phyloP scores from a whole-genome alignment of 192 early-diverging fungal genomes.

The Linnemannia exigua region DNA sequence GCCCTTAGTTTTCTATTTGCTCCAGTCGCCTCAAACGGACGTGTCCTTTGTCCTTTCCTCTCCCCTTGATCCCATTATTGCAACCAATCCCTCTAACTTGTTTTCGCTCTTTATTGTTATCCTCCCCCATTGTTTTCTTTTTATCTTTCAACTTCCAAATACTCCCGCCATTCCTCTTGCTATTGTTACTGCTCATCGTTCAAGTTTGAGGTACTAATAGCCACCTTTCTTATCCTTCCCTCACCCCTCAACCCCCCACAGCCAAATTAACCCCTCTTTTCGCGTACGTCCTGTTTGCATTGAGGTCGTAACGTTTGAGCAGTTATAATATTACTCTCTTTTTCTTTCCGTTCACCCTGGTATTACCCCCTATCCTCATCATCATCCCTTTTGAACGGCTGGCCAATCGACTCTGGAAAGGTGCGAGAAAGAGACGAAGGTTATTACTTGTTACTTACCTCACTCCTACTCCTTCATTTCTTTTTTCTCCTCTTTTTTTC shows the following conservation, averaged over 20 bases:
- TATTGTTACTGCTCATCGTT: slow-evolving; percentile 2
- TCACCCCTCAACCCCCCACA: background rate
- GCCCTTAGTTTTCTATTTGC: background rate
- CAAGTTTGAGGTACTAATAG: background rate
- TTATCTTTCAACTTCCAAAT: background rate
- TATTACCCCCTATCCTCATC: background rate
- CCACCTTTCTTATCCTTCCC: background rate
- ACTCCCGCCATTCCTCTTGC: background rate
- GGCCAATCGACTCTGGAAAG: background rate
- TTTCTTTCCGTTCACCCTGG: background rate
- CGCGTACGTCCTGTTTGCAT: background rate
- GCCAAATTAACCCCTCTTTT: background rate
- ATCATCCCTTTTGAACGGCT: background rate
- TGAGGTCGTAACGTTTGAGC: background rate
- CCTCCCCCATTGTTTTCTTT: background rate
- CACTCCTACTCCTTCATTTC: background rate
- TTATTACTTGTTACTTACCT: background rate
- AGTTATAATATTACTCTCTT: background rate
- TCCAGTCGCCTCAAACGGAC: background rate
- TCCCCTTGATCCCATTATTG: background rate
- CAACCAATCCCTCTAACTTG: background rate
- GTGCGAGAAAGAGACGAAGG: too few species aligned
- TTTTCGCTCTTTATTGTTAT: background rate
- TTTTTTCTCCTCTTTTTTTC: background rate
- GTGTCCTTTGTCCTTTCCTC: background rate